Base-by-base conservation (phyloP, 2,329 filamentous ascomycete species). In the Drechslerella stenobrocha region DNA sequence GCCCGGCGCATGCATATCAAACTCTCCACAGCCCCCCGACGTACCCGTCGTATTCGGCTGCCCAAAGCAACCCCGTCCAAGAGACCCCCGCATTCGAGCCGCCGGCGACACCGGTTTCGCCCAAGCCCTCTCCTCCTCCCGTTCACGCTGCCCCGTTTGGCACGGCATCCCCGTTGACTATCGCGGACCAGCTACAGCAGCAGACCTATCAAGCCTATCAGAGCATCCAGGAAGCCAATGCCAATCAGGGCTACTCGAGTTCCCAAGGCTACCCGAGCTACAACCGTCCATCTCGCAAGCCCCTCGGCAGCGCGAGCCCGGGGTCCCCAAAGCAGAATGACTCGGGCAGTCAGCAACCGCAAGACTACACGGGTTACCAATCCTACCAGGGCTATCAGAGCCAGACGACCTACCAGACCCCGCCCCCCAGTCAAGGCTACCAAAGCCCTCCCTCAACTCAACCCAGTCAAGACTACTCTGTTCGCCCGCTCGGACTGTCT, bases 181-280 rank as follows among this genome's bases (percentile, higher is more conserved):
- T 65, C 8, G 60, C 60, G 5, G 60, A 65, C 32, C 61, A 66
- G 18, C 34, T 59, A n/a, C 61, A 66, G 18, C 34, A 55, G 15
- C 61, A 66, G 26, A 35, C 53, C 3, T 66, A 66, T 26, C 61
- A 66, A 20, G 18, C 51, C 23, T 51, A 40, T 28, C 51, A 56
- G 26, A n/a, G 34, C 2, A 15, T 44, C 24, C 52, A 46, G 46
- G 28, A 11, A 11, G 11, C 28, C 5, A 30, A 5, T 5, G 28
- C 28, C 5, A 34, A 52, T 32, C 52, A 24, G 20, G 20, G 5
- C 20, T 64, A 51, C 30, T 47, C 32, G 24, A 20, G 1, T 9
- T 46, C 48, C 26, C 50, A 55, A 9, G 28, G 15, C 20, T 47
- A 65, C 34, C 60, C 52, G 18, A 26, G 35, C 4, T 66, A 66